phyloP scores from a whole-genome alignment of 768 basidiomycete genomes.

The Rickenella mellea region DNA sequence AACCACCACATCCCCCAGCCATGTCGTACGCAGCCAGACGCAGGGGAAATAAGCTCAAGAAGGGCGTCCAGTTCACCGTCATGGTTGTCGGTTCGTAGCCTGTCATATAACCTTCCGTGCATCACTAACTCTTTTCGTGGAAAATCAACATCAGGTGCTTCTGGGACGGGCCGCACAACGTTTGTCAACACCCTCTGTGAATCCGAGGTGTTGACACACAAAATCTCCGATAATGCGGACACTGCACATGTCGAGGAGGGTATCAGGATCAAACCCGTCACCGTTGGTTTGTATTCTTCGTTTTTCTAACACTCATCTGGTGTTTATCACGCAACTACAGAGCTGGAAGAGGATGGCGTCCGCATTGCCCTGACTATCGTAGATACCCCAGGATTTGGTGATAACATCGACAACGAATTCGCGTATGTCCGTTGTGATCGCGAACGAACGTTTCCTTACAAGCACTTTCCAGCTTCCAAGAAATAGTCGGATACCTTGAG shows the following conservation, averaged over 20 bases:
- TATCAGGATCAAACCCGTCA: slow-evolving; percentile 89
- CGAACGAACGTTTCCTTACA: slow-evolving; percentile 1
- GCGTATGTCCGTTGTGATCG: slow-evolving; percentile 47
- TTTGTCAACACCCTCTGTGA: slow-evolving; percentile 99
- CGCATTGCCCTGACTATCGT: slow-evolving; percentile 97
- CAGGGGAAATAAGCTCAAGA: slow-evolving; percentile 93
- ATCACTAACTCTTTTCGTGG: slow-evolving; percentile 8
- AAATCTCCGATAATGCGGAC: slow-evolving; percentile 74
- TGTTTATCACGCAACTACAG: slow-evolving; percentile 28
- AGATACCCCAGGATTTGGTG: slow-evolving; percentile 97
- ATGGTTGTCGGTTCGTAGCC: slow-evolving; percentile 90
- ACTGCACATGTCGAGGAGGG: slow-evolving; percentile 91
- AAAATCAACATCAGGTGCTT: slow-evolving; percentile 57
- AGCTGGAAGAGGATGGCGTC: slow-evolving; percentile 97
- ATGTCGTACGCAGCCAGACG: slow-evolving; percentile 85
- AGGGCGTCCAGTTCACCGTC: slow-evolving; percentile 96
- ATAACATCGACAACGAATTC: slow-evolving; percentile 98
- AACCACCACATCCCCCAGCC: slow-evolving; percentile 16
- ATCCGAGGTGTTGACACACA: slow-evolving; percentile 83
- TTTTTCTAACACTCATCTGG: not conserved
- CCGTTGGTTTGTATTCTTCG: slow-evolving; percentile 60
- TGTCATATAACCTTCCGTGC: slow-evolving; percentile 2
- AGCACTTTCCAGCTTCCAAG: slow-evolving; percentile 64
- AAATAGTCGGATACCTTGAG: slow-evolving; percentile 94
- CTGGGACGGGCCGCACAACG: slow-evolving; percentile 94